Percentiles rank a stretch among this genome's conserved stretches.
These are phyloP conservation scores for Kazachstania viticola DNA, from an alignment of 805 yeast species.

Conservation along the genomic window DNA sequence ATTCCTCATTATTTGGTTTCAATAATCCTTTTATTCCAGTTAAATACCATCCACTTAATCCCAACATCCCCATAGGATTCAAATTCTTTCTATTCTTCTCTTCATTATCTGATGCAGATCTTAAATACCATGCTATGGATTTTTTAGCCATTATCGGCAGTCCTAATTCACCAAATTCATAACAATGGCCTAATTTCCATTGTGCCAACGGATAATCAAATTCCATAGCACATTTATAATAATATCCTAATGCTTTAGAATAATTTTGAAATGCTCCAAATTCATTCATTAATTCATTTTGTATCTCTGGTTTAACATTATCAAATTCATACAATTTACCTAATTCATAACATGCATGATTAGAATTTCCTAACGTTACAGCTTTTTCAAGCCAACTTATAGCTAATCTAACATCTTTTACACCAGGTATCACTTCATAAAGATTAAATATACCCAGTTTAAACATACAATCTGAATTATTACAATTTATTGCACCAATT, in stretches of 20 bases:
- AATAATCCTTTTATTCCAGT: conserved; percentile 52
- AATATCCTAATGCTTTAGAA: conserved; percentile 38
- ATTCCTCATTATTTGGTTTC: conserved; percentile 47
- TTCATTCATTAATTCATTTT: conserved; percentile 5
- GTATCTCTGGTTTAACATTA: conserved; percentile 18
- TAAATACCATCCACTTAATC: conserved; percentile 66
- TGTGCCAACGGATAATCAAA: conserved; percentile 56
- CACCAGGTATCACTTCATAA: conserved; percentile 25
- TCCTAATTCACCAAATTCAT: conserved; percentile 55
- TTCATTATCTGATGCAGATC: conserved; percentile 36
- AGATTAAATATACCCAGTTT: conserved; percentile 57
- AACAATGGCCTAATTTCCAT: conserved; percentile 57
- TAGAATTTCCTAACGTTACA: conserved; percentile 26
- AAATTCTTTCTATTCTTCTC: conserved; percentile 30
- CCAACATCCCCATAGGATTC: conserved; percentile 58
- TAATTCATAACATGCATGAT: conserved; percentile 48
- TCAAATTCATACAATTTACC: conserved; percentile 44
- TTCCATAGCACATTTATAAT: conserved; percentile 44
- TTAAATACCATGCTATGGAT: conserved; percentile 64
- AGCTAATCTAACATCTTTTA: conserved; percentile 24
- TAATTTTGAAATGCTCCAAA: conserved; percentile 18
- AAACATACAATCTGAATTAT: conserved; percentile 53
- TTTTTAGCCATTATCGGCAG: conserved; percentile 41
- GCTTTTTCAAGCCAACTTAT: conserved; percentile 44
- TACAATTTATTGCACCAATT: conserved; percentile 51